Evolutionary conservation across 208 protist species (phyloP).

Genomic region (Endotrypanum monterogeii): DNA sequence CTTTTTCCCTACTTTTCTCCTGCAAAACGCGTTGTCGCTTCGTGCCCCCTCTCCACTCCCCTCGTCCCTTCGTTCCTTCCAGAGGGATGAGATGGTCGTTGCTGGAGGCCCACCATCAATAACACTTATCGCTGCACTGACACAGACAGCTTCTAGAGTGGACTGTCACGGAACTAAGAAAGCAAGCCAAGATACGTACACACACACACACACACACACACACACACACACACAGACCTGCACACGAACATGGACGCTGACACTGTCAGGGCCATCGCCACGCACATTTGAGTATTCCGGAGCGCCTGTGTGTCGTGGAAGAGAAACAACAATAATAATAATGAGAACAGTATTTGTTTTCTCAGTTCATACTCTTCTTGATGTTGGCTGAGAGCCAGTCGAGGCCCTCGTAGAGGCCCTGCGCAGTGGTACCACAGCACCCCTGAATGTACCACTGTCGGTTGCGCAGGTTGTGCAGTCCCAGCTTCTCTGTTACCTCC

Average conservation of each 20-base stretch:
- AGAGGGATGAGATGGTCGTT: too few species aligned
- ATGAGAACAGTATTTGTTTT: neutral
- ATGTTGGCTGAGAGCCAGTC: slow-evolving; percentile 92
- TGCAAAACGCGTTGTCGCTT: too few species aligned
- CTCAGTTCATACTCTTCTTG: slow-evolving; percentile 79
- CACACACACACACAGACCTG: neutral
- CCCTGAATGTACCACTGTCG: slow-evolving; percentile 95
- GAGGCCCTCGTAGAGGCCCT: slow-evolving; percentile 93
- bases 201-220: neutral
- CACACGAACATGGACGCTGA: neutral
- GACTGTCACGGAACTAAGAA: too few species aligned
- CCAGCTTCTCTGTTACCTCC: slow-evolving; percentile 97
- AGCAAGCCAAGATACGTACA: too few species aligned
- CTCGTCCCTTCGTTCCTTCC: too few species aligned
- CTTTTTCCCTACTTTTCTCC: too few species aligned
- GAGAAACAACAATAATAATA: too few species aligned
- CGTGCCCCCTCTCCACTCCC: too few species aligned
- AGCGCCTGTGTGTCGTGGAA: neutral
- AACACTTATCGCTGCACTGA: too few species aligned
- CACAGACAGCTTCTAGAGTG: too few species aligned
- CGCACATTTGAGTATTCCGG: too few species aligned
- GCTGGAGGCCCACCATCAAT: too few species aligned
- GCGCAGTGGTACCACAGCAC: slow-evolving; percentile 90
- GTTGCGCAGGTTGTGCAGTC: slow-evolving; percentile 92
- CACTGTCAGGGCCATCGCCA: neutral